Evolutionary conservation across 148 eudicot genomes (phyloP).

Genomic region (Limonium bicolor): DNA sequence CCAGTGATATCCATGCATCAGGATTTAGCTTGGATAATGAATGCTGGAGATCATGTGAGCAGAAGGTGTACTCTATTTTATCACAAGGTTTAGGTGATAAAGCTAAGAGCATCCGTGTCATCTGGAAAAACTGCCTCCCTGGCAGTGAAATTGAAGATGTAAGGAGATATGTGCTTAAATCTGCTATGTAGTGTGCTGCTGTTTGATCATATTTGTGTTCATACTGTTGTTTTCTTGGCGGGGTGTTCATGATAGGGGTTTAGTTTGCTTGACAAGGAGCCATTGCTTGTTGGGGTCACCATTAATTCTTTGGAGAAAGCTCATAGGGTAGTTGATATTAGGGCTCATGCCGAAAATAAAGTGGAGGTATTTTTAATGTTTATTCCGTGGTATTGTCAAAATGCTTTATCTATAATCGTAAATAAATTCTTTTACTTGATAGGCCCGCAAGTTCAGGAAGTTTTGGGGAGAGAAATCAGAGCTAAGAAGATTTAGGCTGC

Average conservation of each 20-base stretch:
- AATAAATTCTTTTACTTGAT: too few relatives aligned
- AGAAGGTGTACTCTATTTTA: slow-evolving; percentile 50
- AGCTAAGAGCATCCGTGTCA: slow-evolving; percentile 60
- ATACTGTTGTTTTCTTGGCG: not conserved
- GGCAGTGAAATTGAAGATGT: slow-evolving; percentile 53
- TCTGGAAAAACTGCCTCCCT: slow-evolving; percentile 54
- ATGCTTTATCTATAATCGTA: too few relatives aligned
- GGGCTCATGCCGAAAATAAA: slow-evolving; percentile 72
- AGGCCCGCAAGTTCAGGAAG: slow-evolving; percentile 62
- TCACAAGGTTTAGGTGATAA: slow-evolving; percentile 53
- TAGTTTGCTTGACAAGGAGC: slow-evolving; percentile 46
- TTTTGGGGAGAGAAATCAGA: slow-evolving; percentile 94
- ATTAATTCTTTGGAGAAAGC: slow-evolving; percentile 46
- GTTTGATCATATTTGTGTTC: not conserved
- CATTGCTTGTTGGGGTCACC: slow-evolving; percentile 57
- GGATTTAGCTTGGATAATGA: slow-evolving; percentile 76
- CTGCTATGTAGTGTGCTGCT: not conserved
- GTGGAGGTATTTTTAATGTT: slow-evolving; percentile 44
- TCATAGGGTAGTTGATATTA: slow-evolving; percentile 48
- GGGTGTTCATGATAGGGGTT: slow-evolving; percentile 71
- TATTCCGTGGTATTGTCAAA: too few relatives aligned
- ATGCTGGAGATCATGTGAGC: slow-evolving; percentile 88
- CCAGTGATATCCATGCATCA: slow-evolving; percentile 22
- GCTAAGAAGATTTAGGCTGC: slow-evolving; percentile 52
- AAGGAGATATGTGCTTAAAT: slow-evolving; percentile 11